Evolutionary conservation across 2,329 filamentous ascomycete species (phyloP), one percentile per base, ranked within the genome.

Genomic region (Cladosporium oxysporum): DNA sequence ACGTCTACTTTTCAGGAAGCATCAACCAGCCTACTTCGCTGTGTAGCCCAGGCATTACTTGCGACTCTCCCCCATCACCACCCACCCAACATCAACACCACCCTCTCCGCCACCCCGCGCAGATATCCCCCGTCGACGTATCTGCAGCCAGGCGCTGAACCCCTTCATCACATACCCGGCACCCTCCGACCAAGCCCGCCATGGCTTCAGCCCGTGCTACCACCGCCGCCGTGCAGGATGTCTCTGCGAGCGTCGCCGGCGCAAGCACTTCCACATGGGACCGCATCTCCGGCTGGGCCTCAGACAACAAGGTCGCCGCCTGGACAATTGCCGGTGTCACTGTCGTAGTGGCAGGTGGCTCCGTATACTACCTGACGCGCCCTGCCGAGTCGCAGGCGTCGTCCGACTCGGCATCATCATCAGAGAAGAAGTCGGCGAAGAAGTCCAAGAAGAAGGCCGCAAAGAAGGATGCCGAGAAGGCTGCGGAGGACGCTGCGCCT

Each of bases 261-360:
- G 60, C 60, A 55, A 85, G 90, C 68, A 87, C 89, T 67, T 90
- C 91, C 57, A 82, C 95, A 65, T 97, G 93, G 93, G 92, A 97
- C 79, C 90, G 93, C 75, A 83, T 97, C 80, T 90, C 93, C 71
- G 89, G 84, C 76, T 99, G 95, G 94, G 93, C 91, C 16, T 91
- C 93, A 2, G 94, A 98, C 78, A 93, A 99, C 83, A 98, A 97
- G 83, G 91, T 92, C 58, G 86, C 94, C 64, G 93, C 96, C 69
- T 99, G 97, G 81, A 97, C 95, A 71, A 92, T 98, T 80, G 95
- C 94, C 65, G 95, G 95, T 75, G 91, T 97, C 67, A 94, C 94
- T 63, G 92, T 97, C 52, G 91, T 96, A 65, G 95, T 92, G 16
- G 92, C 91, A 68, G 94, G 93, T 37, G 94, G 95, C 72, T 91